Conservation (phyloP, 2,329 filamentous ascomycete species). For the Akanthomyces dipterigenus region DNA sequence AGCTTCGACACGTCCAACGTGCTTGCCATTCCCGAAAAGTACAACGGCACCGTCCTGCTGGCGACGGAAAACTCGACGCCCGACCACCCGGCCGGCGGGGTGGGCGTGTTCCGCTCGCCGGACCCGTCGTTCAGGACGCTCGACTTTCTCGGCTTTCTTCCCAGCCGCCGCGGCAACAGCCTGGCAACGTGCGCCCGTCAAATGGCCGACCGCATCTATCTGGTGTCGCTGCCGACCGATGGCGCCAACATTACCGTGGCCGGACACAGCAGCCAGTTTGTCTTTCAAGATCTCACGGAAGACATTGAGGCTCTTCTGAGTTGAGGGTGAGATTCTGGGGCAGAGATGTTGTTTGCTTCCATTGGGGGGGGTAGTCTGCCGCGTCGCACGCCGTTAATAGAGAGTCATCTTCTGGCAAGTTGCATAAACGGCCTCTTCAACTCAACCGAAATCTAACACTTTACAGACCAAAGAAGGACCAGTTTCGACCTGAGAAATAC, state of each 20-base stretch:
- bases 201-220: conserved; percentile 11
- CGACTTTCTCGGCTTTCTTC: background rate
- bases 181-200: conserved; percentile 8
- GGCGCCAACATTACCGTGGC: conserved; percentile 11
- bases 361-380: no score
- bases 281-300: conserved; percentile 10
- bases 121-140: background rate
- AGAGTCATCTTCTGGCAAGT: no score
- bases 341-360: no score
- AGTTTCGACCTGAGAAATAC: no score
- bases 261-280: conserved; percentile 7
- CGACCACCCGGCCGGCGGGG: background rate
- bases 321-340: background rate
- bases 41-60: conserved; percentile 3
- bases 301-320: background rate
- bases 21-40: conserved; percentile 9
- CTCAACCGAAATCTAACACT: no score
- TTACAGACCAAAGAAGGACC: no score
- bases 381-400: no score
- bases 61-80: conserved; percentile 10
- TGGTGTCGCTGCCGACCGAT: conserved; percentile 11
- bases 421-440: no score
- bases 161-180: background rate
- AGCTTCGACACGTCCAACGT: conserved; percentile 11
- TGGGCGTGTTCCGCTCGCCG: background rate